Evolutionary conservation across 805 yeast genomes (phyloP).

Genomic region (Candida silvicultrix): DNA sequence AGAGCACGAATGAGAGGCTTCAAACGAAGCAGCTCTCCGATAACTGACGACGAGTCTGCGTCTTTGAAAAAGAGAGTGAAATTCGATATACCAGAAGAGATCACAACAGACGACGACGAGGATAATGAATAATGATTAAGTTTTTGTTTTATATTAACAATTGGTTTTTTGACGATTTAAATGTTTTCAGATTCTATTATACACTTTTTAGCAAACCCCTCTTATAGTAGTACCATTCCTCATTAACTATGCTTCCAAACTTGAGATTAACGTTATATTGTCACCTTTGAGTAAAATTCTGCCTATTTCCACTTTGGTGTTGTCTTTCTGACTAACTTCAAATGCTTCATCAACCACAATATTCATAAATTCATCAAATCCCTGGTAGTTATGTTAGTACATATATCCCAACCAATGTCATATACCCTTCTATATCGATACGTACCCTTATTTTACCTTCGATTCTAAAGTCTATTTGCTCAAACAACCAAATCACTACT

Average conservation of each 20-base stretch:
- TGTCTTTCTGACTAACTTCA: slow-evolving; percentile 56
- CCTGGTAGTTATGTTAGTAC: slow-evolving; percentile 28
- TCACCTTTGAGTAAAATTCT: slow-evolving; percentile 87
- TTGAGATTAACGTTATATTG: slow-evolving; percentile 70
- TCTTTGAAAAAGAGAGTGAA: background rate
- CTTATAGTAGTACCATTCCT: too few relatives aligned
- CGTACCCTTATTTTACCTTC: slow-evolving; percentile 63
- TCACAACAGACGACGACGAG: background rate
- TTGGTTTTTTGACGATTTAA: too few relatives aligned
- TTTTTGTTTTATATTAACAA: too few relatives aligned
- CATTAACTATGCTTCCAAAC: slow-evolving; percentile 15
- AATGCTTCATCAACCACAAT: slow-evolving; percentile 53
- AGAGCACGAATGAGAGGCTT: background rate
- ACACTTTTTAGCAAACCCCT: too few relatives aligned
- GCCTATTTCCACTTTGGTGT: slow-evolving; percentile 52
- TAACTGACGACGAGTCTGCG: background rate
- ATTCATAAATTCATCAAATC: slow-evolving; percentile 98
- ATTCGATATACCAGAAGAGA: background rate
- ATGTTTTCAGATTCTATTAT: too few relatives aligned
- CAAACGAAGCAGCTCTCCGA: background rate
- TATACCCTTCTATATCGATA: too few relatives aligned
- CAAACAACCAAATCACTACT: slow-evolving; percentile 86
- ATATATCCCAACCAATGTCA: too few relatives aligned
- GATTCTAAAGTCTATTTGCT: slow-evolving; percentile 70
- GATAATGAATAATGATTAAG: background rate